Conservation (phyloP, 2,329 filamentous ascomycete genomes). For the Talaromyces sp. region DNA sequence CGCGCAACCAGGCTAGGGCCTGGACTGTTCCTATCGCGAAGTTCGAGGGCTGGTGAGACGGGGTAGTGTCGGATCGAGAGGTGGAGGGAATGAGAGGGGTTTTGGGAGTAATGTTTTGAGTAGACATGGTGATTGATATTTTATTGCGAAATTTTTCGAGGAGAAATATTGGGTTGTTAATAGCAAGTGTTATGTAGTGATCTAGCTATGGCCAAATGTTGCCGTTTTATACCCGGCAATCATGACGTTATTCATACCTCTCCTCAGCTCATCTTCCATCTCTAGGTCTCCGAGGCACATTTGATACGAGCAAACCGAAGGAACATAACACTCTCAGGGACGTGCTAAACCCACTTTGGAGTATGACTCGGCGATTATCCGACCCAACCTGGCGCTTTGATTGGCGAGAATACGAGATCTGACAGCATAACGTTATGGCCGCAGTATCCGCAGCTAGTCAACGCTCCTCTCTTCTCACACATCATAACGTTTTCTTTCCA, state of each 20-base stretch:
- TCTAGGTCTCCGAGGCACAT: neutral
- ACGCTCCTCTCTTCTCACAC: neutral
- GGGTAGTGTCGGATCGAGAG: neutral
- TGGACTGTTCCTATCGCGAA: neutral
- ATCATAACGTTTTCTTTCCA: neutral
- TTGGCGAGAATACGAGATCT: neutral
- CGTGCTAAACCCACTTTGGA: neutral
- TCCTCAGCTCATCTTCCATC: neutral
- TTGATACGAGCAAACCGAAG: neutral
- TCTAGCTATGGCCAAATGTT: neutral
- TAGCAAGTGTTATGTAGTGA: neutral
- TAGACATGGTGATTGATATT: neutral
- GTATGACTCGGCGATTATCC: too few species aligned
- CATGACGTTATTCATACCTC: neutral
- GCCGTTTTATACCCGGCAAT: neutral
- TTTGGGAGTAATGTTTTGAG: neutral
- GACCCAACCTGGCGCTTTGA: neutral
- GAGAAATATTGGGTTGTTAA: neutral
- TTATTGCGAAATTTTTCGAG: neutral
- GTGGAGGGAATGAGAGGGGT: neutral
- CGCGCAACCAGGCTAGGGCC: neutral
- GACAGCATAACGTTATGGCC: neutral
- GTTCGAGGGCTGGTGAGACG: neutral
- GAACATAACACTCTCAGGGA: neutral
- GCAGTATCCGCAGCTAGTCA: neutral